A percentile compares a stretch with the other conserved stretches of the same genome.
Conservation (phyloP, 73 alveolate species). For the Tetrahymena borealis region DNA sequence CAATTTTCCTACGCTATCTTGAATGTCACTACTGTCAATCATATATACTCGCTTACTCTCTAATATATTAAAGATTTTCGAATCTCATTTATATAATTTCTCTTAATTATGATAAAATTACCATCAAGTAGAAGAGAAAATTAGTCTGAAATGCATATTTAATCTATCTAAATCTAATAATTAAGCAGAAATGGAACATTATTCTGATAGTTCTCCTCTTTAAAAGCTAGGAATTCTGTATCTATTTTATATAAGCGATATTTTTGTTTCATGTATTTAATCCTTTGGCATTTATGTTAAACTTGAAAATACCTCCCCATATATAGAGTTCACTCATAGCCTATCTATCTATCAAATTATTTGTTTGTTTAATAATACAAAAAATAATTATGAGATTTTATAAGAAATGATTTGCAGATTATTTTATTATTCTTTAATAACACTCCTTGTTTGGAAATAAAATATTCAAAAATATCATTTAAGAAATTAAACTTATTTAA, state of each 20-base stretch:
- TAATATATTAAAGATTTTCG: background rate
- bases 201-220: background rate
- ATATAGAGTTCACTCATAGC: background rate
- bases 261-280: background rate
- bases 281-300: background rate
- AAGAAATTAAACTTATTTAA: no score
- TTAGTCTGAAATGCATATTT: background rate
- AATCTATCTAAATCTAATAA: background rate
- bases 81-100: background rate
- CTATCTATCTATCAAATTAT: background rate
- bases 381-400: no score
- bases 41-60: background rate
- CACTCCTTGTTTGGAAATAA: no score
- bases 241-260: background rate
- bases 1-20: background rate
- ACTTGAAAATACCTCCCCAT: background rate
- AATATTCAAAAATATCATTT: no score
- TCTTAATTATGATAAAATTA: background rate
- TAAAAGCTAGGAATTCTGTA: background rate
- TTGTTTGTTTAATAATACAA: no score
- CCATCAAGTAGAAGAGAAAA: background rate
- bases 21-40: background rate
- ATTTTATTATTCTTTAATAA: no score
- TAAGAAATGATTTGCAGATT: no score
- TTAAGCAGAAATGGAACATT: background rate